phyloP scores from a whole-genome alignment of 129 eudicot species.

The Apium graveolens region DNA sequence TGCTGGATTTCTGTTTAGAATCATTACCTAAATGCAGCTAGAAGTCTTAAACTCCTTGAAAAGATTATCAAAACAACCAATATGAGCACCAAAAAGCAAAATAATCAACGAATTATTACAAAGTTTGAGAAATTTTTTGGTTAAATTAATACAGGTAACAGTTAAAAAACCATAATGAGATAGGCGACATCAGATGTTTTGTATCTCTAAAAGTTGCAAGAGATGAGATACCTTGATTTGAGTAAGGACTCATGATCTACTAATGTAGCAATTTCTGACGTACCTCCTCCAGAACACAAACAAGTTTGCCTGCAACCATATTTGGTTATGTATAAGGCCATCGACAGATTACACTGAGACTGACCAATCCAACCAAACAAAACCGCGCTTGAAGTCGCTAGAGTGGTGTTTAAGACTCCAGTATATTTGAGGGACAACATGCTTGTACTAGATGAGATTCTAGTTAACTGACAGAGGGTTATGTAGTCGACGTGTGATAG shows the following conservation, averaged over 20 bases:
- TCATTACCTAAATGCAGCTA: too few relatives aligned
- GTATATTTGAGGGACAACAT: slow-evolving; percentile 36
- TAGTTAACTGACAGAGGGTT: slow-evolving; percentile 12
- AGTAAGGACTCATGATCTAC: background rate
- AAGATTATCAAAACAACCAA: background rate
- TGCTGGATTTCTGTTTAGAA: too few relatives aligned
- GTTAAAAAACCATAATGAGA: background rate
- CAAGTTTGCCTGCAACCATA: background rate
- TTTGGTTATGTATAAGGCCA: background rate
- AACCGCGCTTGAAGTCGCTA: too few relatives aligned
- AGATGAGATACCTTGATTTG: background rate
- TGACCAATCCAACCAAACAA: background rate
- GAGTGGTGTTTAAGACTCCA: slow-evolving; percentile 18
- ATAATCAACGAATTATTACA: background rate
- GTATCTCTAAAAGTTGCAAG: background rate
- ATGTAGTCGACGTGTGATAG: background rate
- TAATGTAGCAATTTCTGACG: background rate
- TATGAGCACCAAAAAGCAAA: background rate
- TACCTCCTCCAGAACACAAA: background rate
- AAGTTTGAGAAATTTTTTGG: background rate
- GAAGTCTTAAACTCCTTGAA: too few relatives aligned
- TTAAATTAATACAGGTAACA: background rate
- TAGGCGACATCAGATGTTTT: background rate
- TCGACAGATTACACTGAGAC: background rate
- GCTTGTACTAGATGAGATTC: slow-evolving; percentile 32